Evolutionary conservation across 345 rosid species (phyloP), one percentile per base, ranked within the genome.

Genomic region (Conringia planisiliqua): DNA sequence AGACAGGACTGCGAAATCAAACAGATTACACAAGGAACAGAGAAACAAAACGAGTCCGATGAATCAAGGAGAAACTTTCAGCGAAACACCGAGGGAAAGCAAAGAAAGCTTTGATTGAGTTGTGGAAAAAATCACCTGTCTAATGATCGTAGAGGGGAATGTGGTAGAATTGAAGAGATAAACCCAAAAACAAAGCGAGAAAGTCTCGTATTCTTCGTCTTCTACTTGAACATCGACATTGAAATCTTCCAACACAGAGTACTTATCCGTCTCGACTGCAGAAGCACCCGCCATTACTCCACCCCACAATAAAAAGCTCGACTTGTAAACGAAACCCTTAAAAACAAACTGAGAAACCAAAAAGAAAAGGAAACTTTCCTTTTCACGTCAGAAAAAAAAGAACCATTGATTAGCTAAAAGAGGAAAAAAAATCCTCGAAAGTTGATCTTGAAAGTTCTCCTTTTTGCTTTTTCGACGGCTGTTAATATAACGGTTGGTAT

Each of bases 121-220:
- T 8, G 3, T 33, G 56, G 58, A 47, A 27, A 48, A 65, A 9
- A 11, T 22, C 27, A 88, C 96, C 90, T 82, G 92, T 33, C 82
- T 65, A 55, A 86, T 71, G 61, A 86, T 73, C 22, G 84, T 71
- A 39, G 82, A 69, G 3, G 88, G 89, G 70, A 79, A 84, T 33
- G 82, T 22, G 26, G 84, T 43, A 63, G 82, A 68, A 59, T 79
- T 60, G 57, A 85, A 61, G 62, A 89, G 85, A 74, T 81, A 89
- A 80, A 83, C 77, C 96, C 92, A 89, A 73, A 82, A 87, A 81
- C 84, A 85, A 42, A 89, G 74, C n/a, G 56, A 74, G 71, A 86
- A 82, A 63, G 59, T 61, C 56, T 66, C 83, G 64, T 69, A 81
- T 56, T 77, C 76, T 62, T 78, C 78, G 44, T 77, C 74, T 42